Evolutionary conservation across 768 basidiomycete species (phyloP), one percentile per base, ranked within the genome.

Genomic region (Vararia minispora): DNA sequence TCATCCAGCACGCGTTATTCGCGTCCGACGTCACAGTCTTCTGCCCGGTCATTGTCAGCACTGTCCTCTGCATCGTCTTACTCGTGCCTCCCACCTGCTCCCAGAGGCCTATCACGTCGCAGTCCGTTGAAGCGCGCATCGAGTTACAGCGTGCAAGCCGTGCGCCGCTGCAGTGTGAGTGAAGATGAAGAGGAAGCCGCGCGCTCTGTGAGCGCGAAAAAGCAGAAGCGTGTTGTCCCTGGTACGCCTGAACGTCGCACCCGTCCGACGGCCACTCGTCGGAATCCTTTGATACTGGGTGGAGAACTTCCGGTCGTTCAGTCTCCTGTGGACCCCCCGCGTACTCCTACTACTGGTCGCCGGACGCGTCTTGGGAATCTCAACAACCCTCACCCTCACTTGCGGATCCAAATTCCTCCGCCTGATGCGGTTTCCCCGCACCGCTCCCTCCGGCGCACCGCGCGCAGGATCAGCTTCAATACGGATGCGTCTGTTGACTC

Each of bases 351-450:
- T 16, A 35, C 32, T n/a, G 36, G n/a, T n/a, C n/a, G n/a, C n/a
- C n/a, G n/a, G n/a, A n/a, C n/a, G n/a, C n/a, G n/a, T n/a, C n/a
- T n/a, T n/a, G n/a, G n/a, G n/a, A n/a, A n/a, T n/a, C n/a, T n/a
- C n/a, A n/a, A n/a, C n/a, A n/a, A n/a, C n/a, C n/a, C n/a, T n/a
- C n/a, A 45, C 36, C 45, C 53, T 17, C 32, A 49, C 36, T 34
- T 49, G 46, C 41, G 43, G 47, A 48, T 17, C 51, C 41, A 37
- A 53, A 52, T 37, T 52, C 53, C 48, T 51, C 55, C 49, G 63
- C 46, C 52, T 68, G 24, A 64, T 67, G 47, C 69, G 72, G 72
- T 49, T 78, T 78, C 49, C 71, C 80, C 47, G 81, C 78, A 27
- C 67, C 63, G 40, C 64, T 80, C 25, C 28, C 46, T 43, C 11